Conservation (phyloP, 148 eudicot species). For the Rhododendron molle region DNA sequence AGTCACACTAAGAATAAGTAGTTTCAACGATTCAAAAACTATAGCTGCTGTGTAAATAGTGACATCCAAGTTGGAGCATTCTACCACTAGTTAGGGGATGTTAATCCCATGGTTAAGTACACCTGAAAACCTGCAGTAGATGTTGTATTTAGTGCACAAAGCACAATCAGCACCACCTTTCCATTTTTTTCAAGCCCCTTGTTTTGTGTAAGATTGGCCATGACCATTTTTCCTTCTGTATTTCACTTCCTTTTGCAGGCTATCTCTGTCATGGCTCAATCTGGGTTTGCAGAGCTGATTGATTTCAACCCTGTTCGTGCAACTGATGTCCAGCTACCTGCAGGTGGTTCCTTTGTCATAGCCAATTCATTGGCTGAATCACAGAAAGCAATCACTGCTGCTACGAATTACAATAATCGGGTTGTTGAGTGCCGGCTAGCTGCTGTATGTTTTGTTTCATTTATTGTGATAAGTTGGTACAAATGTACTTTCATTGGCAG, state of each 20-base stretch:
- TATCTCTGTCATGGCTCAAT: constrained; percentile 89
- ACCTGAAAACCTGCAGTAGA: not conserved
- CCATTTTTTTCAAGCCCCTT: not conserved
- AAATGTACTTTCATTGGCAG: not conserved
- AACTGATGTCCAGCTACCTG: constrained; percentile 94
- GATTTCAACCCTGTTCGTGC: constrained; percentile 97
- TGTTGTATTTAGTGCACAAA: not conserved
- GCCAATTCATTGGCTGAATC: constrained; percentile 97
- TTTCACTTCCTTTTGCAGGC: constrained; percentile 46
- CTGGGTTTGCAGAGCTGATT: constrained; percentile 83
- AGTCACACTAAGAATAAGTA: not conserved
- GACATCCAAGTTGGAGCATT: not conserved
- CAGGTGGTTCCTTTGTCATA: constrained; percentile 86
- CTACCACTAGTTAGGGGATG: not conserved
- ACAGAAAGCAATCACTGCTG: constrained; percentile 97
- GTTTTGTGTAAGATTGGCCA: not conserved
- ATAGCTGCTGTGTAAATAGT: not conserved
- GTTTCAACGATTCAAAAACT: not conserved
- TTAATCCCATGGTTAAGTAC: not conserved
- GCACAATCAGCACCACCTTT: not conserved
- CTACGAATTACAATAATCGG: constrained; percentile 93
- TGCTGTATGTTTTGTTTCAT: constrained; percentile 42
- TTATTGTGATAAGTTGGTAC: not conserved
- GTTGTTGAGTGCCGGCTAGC: constrained; percentile 98
- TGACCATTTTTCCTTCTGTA: not conserved